Evolutionary conservation across 495 filamentous ascomycete species (phyloP).

Genomic region (Diplogelasinospora grovesii): DNA sequence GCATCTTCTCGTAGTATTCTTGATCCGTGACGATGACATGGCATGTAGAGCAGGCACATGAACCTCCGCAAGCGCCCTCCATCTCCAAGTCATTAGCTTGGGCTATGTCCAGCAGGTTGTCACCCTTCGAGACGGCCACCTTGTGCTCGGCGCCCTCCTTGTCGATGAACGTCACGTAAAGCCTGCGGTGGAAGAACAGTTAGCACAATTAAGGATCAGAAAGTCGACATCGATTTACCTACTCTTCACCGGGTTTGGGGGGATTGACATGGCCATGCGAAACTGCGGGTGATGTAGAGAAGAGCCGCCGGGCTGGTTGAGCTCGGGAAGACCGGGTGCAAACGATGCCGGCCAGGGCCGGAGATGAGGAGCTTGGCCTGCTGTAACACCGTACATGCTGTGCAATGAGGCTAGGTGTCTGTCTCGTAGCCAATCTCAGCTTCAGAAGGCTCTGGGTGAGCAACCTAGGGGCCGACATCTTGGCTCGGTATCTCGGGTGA

Average conservation of each 20-base stretch:
- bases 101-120: conserved; percentile 91
- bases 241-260: conserved; percentile 95
- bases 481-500: conserved; percentile 1
- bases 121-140: conserved; percentile 73
- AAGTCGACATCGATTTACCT: conserved; percentile 20
- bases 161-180: conserved; percentile 87
- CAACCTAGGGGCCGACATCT: conserved; percentile 19
- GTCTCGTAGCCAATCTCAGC: conserved; percentile 12
- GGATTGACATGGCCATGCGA: conserved; percentile 74
- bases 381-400: conserved; percentile 19
- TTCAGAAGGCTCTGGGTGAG: conserved; percentile 14
- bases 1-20: conserved; percentile 82
- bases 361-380: conserved; percentile 9
- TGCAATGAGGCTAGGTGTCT: conserved; percentile 10
- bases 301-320: conserved; percentile 1
- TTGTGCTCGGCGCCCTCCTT: conserved; percentile 75
- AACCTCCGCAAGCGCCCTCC: conserved; percentile 96
- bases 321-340: conserved; percentile 1
- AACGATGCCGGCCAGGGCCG: conserved; percentile 3
- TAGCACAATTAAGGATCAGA: neutral
- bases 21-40: conserved; percentile 87
- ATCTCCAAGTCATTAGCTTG: conserved; percentile 94
- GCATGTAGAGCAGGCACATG: conserved; percentile 94
- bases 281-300: conserved; percentile 56
- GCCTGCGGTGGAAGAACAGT: conserved; percentile 43